Conservation (phyloP, 2,329 filamentous ascomycete species). For the Gaeumannomyces sp. region DNA sequence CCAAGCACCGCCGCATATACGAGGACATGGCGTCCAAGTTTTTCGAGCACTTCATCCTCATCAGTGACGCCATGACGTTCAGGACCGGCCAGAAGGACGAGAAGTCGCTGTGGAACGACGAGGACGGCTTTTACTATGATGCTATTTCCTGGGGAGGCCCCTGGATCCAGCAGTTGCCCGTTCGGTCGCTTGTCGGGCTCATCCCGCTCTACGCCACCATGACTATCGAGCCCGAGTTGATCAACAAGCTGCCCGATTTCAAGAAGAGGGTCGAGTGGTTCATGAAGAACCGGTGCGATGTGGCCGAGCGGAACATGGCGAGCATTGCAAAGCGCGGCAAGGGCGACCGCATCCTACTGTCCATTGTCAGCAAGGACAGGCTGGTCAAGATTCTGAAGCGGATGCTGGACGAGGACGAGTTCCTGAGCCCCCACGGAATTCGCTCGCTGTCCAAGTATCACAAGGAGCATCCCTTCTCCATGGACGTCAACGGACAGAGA, state of each 20-base stretch:
- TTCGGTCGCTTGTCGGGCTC: slow-evolving; percentile 84
- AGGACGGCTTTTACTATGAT: slow-evolving; percentile 98
- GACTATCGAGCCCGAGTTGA: slow-evolving; percentile 87
- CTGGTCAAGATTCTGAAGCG: slow-evolving; percentile 80
- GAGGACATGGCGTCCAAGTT: slow-evolving; percentile 98
- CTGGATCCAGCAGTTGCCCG: slow-evolving; percentile 86
- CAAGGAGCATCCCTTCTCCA: slow-evolving; percentile 82
- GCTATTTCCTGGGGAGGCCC: slow-evolving; percentile 94
- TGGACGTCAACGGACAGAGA: slow-evolving; percentile 89
- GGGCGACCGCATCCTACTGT: slow-evolving; percentile 78
- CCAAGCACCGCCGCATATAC: slow-evolving; percentile 90
- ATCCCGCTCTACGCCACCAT: slow-evolving; percentile 90
- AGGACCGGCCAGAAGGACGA: slow-evolving; percentile 63
- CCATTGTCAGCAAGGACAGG: slow-evolving; percentile 89
- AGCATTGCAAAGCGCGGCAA: slow-evolving; percentile 88
- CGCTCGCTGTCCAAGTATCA: slow-evolving; percentile 89
- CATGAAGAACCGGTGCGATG: slow-evolving; percentile 76
- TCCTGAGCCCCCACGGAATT: slow-evolving; percentile 84
- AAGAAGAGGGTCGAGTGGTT: slow-evolving; percentile 95
- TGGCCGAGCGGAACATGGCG: slow-evolving; percentile 90
- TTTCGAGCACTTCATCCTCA: slow-evolving; percentile 97
- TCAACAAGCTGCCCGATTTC: slow-evolving; percentile 87
- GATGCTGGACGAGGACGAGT: slow-evolving; percentile 93
- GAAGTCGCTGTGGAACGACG: slow-evolving; percentile 89
- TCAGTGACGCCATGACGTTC: slow-evolving; percentile 95